Evolutionary conservation across 148 eudicot genomes (phyloP).

Genomic region (Rhododendron ferrugineum): DNA sequence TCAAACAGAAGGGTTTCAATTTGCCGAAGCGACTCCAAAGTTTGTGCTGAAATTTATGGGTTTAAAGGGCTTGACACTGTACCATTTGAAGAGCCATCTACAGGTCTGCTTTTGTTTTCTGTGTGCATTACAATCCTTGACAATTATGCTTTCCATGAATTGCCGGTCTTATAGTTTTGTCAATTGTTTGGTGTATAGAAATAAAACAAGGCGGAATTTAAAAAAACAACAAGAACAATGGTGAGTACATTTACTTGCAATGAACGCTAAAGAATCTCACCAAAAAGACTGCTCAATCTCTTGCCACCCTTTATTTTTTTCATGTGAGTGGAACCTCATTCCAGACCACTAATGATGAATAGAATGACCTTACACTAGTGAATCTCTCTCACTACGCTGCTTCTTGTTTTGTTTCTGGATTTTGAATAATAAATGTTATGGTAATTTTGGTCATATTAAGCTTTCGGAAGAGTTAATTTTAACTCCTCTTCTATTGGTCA

Average conservation of each 20-base stretch:
- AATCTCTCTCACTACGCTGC: background rate
- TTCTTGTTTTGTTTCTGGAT: background rate
- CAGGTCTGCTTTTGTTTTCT: conserved; percentile 35
- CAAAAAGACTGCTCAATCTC: background rate
- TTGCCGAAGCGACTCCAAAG: too few species aligned
- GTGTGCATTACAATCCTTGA: background rate
- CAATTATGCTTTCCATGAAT: background rate
- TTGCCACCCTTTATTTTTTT: background rate
- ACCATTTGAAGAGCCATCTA: conserved; percentile 80
- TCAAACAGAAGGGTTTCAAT: too few species aligned
- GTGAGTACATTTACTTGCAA: conserved; percentile 11
- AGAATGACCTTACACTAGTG: background rate
- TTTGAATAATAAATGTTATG: too few species aligned
- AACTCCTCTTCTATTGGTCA: too few species aligned
- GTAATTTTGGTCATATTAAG: background rate
- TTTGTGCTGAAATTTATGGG: too few species aligned
- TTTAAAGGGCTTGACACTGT: conserved; percentile 33
- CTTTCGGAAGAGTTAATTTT: background rate
- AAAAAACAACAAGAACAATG: conserved; percentile 30
- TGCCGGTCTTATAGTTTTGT: background rate
- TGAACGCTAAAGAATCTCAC: background rate
- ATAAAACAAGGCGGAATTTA: conserved; percentile 27
- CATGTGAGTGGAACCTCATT: background rate
- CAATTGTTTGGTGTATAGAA: conserved; percentile 21
- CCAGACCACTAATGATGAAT: background rate